Conservation (phyloP, 805 yeast genomes). For the Lachancea mirantina region DNA sequence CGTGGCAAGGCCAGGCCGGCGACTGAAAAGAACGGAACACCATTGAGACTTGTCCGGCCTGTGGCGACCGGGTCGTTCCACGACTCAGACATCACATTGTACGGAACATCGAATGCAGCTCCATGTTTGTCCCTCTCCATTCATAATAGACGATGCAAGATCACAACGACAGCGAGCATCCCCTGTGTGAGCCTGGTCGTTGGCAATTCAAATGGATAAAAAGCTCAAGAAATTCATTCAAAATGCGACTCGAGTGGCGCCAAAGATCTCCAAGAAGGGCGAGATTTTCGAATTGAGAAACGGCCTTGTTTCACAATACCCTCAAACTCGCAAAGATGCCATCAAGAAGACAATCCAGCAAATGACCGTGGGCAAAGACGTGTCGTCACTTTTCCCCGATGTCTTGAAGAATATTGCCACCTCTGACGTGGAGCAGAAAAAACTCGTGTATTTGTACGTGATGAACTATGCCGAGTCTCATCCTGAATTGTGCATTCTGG, state of each 20-base stretch:
- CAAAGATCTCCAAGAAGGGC: constrained; percentile 40
- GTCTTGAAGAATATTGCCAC: constrained; percentile 95
- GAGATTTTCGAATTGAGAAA: constrained; percentile 86
- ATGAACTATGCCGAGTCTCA: constrained; percentile 97
- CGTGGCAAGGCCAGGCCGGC: too few species aligned
- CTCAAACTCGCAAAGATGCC: constrained; percentile 91
- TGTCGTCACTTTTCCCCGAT: constrained; percentile 89
- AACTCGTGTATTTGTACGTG: constrained; percentile 84
- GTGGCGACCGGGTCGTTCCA: too few species aligned
- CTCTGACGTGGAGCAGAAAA: constrained; percentile 92
- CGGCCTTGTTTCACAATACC: constrained; percentile 91
- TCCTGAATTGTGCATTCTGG: constrained; percentile 92
- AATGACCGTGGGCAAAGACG: constrained; percentile 97
- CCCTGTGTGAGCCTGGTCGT: too few species aligned
- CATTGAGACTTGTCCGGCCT: too few species aligned
- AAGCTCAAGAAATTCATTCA: constrained; percentile 30
- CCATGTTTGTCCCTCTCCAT: too few species aligned
- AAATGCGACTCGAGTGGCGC: constrained; percentile 32
- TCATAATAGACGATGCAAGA: too few species aligned
- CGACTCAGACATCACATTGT: too few species aligned
- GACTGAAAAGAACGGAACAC: too few species aligned
- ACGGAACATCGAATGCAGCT: too few species aligned
- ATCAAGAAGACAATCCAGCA: constrained; percentile 95
- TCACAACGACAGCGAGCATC: too few species aligned
- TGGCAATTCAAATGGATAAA: constrained; percentile 28